Base-by-base conservation (phyloP, 495 filamentous ascomycete species). In the Xylaria sp. region DNA sequence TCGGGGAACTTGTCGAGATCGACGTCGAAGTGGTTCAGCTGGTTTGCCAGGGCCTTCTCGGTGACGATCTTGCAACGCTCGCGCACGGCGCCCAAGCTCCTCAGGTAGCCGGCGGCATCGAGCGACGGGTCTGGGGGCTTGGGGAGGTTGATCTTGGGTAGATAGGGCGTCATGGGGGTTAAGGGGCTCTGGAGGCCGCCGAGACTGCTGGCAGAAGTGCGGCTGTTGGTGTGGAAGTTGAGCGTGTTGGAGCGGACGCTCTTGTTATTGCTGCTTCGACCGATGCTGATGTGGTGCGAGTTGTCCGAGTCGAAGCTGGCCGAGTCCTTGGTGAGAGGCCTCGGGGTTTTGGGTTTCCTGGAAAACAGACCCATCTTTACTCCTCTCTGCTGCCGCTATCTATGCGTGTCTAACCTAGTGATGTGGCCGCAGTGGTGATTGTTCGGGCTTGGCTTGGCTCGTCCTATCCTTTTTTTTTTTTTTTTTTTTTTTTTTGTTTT, bases 51-150 rank as follows among this genome's bases (percentile, higher is more conserved):
- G 3, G 96, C 96, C 80, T 92, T 93, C 68, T 91, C 85, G 63
- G 92, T 85, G 44, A 98, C 86, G 67, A 94, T 79, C 70, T 82
- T 87, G 75, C 87, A 91, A 68, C 95, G 85, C 75, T 97, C 93
- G 40, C 97, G 88, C 12, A 99, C 94, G 26, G 96, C 89, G 77
- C 93, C 89, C 74, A 99, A 90, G 81, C 95, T 98, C 72, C 92
- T 87, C 69, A 99, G 89, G 82, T 98, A 99, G 65, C 90, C 94
- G 17, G 93, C 95, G 19, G 96, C 96, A 78, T 99, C 95, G 72
- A 97, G 85, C 61, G 88, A 88, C 74, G 96, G 95, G 83, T 98
- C 96, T 50, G 96, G 95, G 5, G 93, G 88, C 78, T 88, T 91
- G 62, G 96, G 93, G 31, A 98, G 88, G 62, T 93, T 86, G 71